Conservation (phyloP, 805 yeast species). For the Jamesozyma hellenica region DNA sequence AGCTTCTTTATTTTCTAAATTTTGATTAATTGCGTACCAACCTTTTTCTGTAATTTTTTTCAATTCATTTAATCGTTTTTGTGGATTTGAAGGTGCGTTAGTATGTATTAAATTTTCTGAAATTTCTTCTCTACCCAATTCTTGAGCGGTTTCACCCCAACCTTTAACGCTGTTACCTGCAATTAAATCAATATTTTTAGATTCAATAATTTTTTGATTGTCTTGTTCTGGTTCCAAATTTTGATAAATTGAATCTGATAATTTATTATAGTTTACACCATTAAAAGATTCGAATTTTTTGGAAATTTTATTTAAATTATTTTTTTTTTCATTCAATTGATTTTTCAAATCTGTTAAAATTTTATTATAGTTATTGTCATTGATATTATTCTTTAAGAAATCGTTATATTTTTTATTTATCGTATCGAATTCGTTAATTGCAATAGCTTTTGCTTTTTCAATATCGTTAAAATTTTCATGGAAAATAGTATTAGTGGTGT, state of each 20-base stretch:
- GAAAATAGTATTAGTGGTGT: conserved; percentile 17
- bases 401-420: conserved; percentile 22
- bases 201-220: not conserved
- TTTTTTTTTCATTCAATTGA: conserved; percentile 12
- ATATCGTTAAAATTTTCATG: conserved; percentile 23
- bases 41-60: conserved; percentile 30
- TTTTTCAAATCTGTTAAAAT: not conserved
- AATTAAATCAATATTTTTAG: conserved; percentile 18
- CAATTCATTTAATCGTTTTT: conserved; percentile 26
- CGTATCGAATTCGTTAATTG: conserved; percentile 23
- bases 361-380: not conserved
- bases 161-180: conserved; percentile 34
- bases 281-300: conserved; percentile 5
- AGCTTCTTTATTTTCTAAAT: conserved; percentile 22
- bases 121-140: conserved; percentile 31
- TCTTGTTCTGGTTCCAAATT: not conserved
- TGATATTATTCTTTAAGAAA: conserved; percentile 5
- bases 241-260: conserved; percentile 17
- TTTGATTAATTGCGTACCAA: conserved; percentile 18
- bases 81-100: conserved; percentile 3
- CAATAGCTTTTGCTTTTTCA: conserved; percentile 22
- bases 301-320: conserved; percentile 15
- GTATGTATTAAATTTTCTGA: conserved; percentile 16
- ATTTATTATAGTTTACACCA: conserved; percentile 18
- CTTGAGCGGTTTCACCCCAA: conserved; percentile 39